A percentile compares a stretch with the other conserved stretches of the same genome.
Conservation (phyloP, 257 asterid genomes). For the Gentiana dahurica region DNA sequence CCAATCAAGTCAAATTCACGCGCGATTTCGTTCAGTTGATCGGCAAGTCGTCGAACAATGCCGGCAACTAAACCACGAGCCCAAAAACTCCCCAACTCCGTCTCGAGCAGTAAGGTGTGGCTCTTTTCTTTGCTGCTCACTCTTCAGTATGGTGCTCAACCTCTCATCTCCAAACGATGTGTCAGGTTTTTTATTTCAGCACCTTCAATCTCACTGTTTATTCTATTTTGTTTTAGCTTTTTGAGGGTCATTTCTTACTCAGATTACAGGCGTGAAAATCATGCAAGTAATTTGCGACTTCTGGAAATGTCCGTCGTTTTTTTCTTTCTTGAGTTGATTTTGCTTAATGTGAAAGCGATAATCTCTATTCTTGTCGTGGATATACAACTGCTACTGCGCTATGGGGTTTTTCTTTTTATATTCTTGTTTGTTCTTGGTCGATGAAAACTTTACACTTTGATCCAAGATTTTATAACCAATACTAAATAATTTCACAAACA, state of each 20-base stretch:
- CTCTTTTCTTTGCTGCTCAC: conserved; percentile 58
- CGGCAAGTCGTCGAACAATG: conserved; percentile 31
- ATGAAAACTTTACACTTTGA: no score
- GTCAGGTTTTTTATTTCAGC: conserved; percentile 40
- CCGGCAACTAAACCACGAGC: conserved; percentile 24
- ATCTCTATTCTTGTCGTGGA: no score
- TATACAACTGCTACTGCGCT: no score
- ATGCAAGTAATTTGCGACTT: neutral
- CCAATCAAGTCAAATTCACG: no score
- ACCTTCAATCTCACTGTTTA: neutral
- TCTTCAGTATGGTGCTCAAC: conserved; percentile 89
- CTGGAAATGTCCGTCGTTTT: no score
- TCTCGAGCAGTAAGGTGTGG: conserved; percentile 52
- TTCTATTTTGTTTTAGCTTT: neutral
- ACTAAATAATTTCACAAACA: no score
- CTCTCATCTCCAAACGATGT: conserved; percentile 79
- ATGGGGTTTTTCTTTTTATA: no score
- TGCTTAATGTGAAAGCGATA: no score
- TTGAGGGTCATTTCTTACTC: neutral
- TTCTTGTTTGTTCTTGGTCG: no score
- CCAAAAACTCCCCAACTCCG: conserved; percentile 15
- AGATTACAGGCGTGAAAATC: no score
- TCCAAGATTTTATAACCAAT: no score
- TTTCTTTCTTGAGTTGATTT: neutral
- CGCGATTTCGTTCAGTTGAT: neutral